Conservation (phyloP, 805 yeast species). For the Kuraishia borneana region DNA sequence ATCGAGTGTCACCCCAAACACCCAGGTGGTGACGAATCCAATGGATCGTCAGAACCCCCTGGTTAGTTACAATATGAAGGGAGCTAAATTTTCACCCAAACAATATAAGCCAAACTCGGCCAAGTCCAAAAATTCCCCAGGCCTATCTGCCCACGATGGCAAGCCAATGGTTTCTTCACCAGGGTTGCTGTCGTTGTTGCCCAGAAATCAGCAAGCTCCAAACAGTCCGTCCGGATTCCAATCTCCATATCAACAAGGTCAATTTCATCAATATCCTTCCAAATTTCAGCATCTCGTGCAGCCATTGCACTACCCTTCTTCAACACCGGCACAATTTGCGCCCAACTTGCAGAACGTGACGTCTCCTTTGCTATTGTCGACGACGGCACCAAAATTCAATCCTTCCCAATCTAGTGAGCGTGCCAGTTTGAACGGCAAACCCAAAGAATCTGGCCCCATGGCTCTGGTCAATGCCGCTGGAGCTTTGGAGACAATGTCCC, state of each 20-base stretch:
- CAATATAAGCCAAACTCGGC: constrained; percentile 23
- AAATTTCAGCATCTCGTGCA: constrained; percentile 24
- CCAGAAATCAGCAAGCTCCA: constrained; percentile 19
- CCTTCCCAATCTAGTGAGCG: constrained; percentile 27
- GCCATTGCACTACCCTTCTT: constrained; percentile 53
- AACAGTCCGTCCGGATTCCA: neutral
- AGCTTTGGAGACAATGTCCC: constrained; percentile 27
- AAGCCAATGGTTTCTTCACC: constrained; percentile 17
- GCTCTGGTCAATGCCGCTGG: constrained; percentile 20
- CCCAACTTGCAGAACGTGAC: constrained; percentile 53
- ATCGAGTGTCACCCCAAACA: neutral
- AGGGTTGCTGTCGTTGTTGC: constrained; percentile 26
- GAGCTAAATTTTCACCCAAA: constrained; percentile 22
- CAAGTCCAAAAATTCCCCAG: constrained; percentile 5
- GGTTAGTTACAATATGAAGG: constrained; percentile 7
- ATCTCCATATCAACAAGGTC: constrained; percentile 2
- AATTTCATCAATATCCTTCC: neutral
- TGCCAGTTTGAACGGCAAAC: constrained; percentile 7
- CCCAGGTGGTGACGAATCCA: neutral
- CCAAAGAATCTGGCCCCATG: neutral
- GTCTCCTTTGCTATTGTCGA: constrained; percentile 48
- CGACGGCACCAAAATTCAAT: constrained; percentile 23
- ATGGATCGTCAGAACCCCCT: neutral
- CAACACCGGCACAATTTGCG: constrained; percentile 63
- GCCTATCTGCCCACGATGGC: neutral